Base-by-base conservation (phyloP, 202 grass and related monocot genomes). In the Cymbopogon flexuosus region DNA sequence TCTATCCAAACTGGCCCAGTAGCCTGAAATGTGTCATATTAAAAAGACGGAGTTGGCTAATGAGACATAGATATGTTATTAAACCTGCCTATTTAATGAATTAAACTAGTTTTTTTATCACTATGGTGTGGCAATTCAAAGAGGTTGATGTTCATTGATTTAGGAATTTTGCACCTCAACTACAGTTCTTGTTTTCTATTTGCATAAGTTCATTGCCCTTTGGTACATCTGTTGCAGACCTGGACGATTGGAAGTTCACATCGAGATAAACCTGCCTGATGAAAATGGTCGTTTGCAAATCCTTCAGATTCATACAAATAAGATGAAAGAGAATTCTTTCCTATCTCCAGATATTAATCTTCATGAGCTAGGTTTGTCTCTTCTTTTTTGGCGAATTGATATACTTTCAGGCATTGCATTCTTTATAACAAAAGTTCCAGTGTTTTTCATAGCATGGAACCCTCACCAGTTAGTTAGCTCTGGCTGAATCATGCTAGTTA, bases 321-420 rank as follows among this genome's bases (percentile, higher is more conserved):
- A 93, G 83, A 95, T 95, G 92, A 98, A 93, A 93, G 95, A 98
- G 78, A 98, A 77, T 63, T 98, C 92, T 83, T 99, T 99, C 79
- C 90, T 99, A 72, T 93, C 96, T 72, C 86, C 92, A 35, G 90
- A 99, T 90, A 85, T 99, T 73, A 95, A 82, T 80, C 88, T 95
- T 82, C 84, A 87, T 54, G 96, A 95, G 76, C 86, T 99, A 78
- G 96, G 96, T 95, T 87, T 75, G 79, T 68, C 69, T 77, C 49
- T 57, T 22, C 8, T 70, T 80, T 61, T 39, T 62, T 61, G 57
- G 21, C 8, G 1, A 81, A 81, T 68, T 42, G 0, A 34, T 80
- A 62, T 49, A 77, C 22, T 70, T 65, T 70, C 7, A 37, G 56
- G 16, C 47, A 73, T 77, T 69, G 8, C 3, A 5, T 78, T 61